phyloP scores from a whole-genome alignment of 2,329 filamentous ascomycete genomes.

The Beauveria bassiana region DNA sequence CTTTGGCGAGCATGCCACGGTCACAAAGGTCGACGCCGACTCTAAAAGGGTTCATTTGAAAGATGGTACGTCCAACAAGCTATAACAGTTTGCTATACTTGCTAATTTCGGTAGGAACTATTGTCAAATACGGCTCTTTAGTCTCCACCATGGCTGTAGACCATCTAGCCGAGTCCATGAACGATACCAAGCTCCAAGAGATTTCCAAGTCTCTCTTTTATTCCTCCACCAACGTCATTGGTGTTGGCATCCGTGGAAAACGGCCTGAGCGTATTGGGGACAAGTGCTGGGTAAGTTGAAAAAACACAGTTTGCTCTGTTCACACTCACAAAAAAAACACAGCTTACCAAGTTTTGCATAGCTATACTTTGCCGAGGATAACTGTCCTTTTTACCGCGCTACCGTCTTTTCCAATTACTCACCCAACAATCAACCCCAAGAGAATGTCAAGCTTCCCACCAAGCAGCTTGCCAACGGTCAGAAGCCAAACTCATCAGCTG shows the following conservation, averaged over 20 bases:
- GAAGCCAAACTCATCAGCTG: slow-evolving; percentile 50
- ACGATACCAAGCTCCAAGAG: slow-evolving; percentile 71
- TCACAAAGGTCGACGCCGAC: slow-evolving; percentile 71
- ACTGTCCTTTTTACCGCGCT: slow-evolving; percentile 92
- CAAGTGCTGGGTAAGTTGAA: slow-evolving; percentile 78
- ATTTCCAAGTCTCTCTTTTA: slow-evolving; percentile 91
- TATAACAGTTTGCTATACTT: too few species aligned
- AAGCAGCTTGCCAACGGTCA: slow-evolving; percentile 68
- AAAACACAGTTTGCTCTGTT: slow-evolving; percentile 16
- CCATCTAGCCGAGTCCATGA: slow-evolving; percentile 71
- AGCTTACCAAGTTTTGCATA: slow-evolving; percentile 19
- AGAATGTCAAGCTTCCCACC: slow-evolving; percentile 72
- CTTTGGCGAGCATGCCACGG: slow-evolving; percentile 69
- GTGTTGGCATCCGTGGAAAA: slow-evolving; percentile 84
- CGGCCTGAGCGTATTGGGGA: slow-evolving; percentile 95
- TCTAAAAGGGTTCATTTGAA: slow-evolving; percentile 68
- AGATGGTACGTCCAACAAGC: slow-evolving; percentile 43
- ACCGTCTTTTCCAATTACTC: slow-evolving; percentile 99
- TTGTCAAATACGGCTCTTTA: slow-evolving; percentile 75
- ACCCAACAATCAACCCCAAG: slow-evolving; percentile 79
- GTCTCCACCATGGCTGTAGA: slow-evolving; percentile 89
- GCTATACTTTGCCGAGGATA: slow-evolving; percentile 91
- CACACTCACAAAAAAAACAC: too few species aligned
- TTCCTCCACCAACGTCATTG: slow-evolving; percentile 94
- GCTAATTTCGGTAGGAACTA: slow-evolving; percentile 38